Evolutionary conservation across 805 yeast genomes (phyloP), one percentile per base, ranked within the genome.

Genomic region (Hermanozyma aechmeae): DNA sequence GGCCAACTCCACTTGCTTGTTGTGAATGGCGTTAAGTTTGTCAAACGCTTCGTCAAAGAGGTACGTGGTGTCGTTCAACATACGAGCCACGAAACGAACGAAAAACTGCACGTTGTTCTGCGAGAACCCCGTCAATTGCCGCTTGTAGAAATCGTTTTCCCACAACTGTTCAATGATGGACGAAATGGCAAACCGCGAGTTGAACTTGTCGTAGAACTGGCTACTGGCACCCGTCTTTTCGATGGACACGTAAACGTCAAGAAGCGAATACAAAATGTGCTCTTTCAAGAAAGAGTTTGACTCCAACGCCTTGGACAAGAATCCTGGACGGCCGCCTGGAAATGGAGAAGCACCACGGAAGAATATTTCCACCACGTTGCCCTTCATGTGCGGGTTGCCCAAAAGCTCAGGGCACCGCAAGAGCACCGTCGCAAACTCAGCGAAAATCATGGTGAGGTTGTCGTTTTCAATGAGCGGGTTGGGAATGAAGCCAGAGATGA

Each of bases 221-320:
- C 93, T 76, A 6, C 89, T 78, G 2, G 96, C 80, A 7, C 98
- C 98, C 0, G 98, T 92, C 46, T 83, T 86, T 52, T 92, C 99
- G 28, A 89, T 87, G 67, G 83, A 84, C 20, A 92, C 95, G 52
- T 89, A 92, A 37, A 86, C 81, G 44, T 85, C 93, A 55, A 92
- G 68, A 32, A 92, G 65, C 1, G 95, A 81, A 45, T 83, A 86
- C 33, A 92, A 61, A 38, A 92, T 50, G 50, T 86, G 75, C 22
- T 76, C 62, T 17, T 61, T 56, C 2, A 85, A 79, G 14, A 79
- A 45, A 30, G 70, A 67, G 43, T 85, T 76, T 8, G 73, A 59
- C 42, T 69, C 76, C 52, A 85, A 76, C 6, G 79, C 64, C 5
- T 66, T 65, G 37, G 76, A 63, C 71, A 86, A 73, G 36, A 79